Conservation (phyloP, 371 early-diverging fungal genomes). For the Dichotomocladium elegans region DNA sequence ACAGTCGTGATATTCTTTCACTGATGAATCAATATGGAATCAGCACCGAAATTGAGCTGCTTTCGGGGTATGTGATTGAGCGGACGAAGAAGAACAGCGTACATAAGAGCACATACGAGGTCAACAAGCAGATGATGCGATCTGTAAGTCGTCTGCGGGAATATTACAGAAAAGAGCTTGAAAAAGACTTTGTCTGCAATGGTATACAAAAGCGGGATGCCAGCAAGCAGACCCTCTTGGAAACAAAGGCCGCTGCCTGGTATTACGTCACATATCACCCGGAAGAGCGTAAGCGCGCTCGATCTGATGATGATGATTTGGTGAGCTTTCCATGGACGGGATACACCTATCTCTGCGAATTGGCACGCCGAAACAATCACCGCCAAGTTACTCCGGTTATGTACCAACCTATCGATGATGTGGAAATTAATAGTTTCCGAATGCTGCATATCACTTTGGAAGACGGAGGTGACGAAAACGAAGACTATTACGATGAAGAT, state of each 20-base stretch:
- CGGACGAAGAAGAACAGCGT: slow-evolving; percentile 26
- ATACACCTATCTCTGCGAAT: slow-evolving; percentile 49
- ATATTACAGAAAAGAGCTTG: slow-evolving; percentile 38
- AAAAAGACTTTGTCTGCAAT: slow-evolving; percentile 6
- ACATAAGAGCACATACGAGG: slow-evolving; percentile 42
- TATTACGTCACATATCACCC: slow-evolving; percentile 70
- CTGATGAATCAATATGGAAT: slow-evolving; percentile 71
- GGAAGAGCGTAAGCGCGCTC: slow-evolving; percentile 15
- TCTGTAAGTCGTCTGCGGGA: slow-evolving; percentile 34
- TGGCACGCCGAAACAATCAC: slow-evolving; percentile 34
- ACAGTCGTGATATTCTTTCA: slow-evolving; percentile 50
- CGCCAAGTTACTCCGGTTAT: neutral
- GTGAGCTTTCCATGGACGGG: slow-evolving; percentile 70
- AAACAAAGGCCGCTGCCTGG: slow-evolving; percentile 73
- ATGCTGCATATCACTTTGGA: neutral
- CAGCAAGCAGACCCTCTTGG: slow-evolving; percentile 16
- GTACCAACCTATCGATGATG: slow-evolving; percentile 11
- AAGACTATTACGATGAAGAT: neutral
- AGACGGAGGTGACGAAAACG: neutral
- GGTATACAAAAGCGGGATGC: neutral
- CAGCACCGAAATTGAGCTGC: slow-evolving; percentile 45
- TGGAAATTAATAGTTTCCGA: neutral
- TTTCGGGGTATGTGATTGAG: slow-evolving; percentile 43
- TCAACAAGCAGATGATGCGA: slow-evolving; percentile 40
- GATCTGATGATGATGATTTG: slow-evolving; percentile 19